Base-by-base conservation (phyloP, 2,329 filamentous ascomycete species). In the Trichoderma koningii region DNA sequence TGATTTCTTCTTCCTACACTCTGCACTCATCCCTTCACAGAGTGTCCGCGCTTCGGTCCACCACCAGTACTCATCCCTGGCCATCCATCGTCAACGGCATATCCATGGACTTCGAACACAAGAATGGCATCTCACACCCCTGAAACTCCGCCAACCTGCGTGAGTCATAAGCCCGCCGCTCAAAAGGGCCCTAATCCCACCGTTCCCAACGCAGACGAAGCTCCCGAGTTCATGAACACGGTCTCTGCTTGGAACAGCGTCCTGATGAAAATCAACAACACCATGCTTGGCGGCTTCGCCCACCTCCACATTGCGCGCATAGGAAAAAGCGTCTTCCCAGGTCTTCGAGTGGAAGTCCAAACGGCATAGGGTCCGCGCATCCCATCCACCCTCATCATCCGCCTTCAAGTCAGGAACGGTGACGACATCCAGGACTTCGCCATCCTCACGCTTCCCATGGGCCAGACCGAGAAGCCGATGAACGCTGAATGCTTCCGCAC, bases 321-420 rank as follows among this genome's bases (percentile, higher is more conserved):
- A 23, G 59, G 3, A 23, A 21, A 9, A 23, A 30, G 23, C 23
- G 30, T 30, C 34, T n/a, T 48, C 19, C 7, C 59, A 23, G 59
- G 59, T 12, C 34, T 62, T n/a, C 59, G 59, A 30, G 50, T 53
- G 17, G 47, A 62, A 17, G 38, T 52, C 17, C 48, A 52, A n/a
- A 42, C 59, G n/a, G 34, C 47, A 17, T n/a, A 17, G 47, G 57
- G 47, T 28, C 19, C 38, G 38, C 45, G 9, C 15, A 48, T 45
- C 10, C 42, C 44, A 6, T 45, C 55, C 28, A 34, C 44, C 26
- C 7, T 59, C 28, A 21, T 59, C 42, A 28, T 59, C 14, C 44
- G 28, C 10, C 42, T 59, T 15, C 55, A 38, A 14, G 21, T 59
- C 44, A 48, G 44, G 12, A 47, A 45, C 15, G 55, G 42, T 3